A percentile compares a stretch with the other conserved stretches of the same genome.
Conservation (phyloP, 2,329 filamentous ascomycete genomes). For the Scytalidium sp. region DNA sequence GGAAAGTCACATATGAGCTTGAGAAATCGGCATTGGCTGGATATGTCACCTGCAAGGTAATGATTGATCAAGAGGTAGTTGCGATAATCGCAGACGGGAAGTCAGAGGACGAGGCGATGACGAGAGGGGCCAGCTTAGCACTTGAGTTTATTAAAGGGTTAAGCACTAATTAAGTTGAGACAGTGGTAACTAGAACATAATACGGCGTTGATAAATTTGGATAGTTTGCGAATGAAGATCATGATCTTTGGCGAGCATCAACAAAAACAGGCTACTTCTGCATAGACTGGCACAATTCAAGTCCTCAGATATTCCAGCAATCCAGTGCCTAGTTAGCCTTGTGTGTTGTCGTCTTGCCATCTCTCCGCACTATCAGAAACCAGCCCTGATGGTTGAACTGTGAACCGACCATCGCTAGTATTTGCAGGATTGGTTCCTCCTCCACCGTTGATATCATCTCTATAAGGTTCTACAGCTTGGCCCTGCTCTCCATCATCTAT, state of each 20-base stretch:
- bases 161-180: too few relatives aligned
- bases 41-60: constrained; percentile 6
- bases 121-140: constrained; percentile 45
- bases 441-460: neutral
- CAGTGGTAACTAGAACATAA: too few relatives aligned
- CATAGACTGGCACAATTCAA: too few relatives aligned
- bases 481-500: neutral
- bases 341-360: constrained; percentile 13
- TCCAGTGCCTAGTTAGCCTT: too few relatives aligned
- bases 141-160: constrained; percentile 52
- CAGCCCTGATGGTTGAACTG: neutral
- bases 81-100: constrained; percentile 18
- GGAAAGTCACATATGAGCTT: constrained; percentile 52
- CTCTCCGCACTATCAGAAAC: neutral
- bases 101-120: constrained; percentile 58
- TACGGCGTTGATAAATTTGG: too few relatives aligned
- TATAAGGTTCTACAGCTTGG: neutral
- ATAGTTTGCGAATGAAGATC: too few relatives aligned
- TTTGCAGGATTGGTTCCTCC: neutral
- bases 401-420: neutral
- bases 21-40: constrained; percentile 14
- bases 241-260: too few relatives aligned
- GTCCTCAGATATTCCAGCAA: too few relatives aligned
- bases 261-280: too few relatives aligned
- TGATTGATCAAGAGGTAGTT: constrained; percentile 6